Conservation (phyloP, 768 basidiomycete genomes). For the Roridomyces roridus region DNA sequence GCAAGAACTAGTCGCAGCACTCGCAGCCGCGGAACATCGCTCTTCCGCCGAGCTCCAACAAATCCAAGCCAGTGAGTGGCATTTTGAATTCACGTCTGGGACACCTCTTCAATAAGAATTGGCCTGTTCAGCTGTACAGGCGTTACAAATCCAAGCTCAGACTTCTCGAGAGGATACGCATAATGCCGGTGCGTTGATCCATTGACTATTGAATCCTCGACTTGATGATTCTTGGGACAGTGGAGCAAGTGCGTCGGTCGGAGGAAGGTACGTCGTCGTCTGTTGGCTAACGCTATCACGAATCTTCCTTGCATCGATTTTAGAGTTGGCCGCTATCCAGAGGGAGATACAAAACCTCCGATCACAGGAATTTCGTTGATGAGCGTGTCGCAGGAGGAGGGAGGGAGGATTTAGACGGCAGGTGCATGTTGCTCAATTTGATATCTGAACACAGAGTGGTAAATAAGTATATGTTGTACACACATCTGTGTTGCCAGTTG, state of each 20-base stretch:
- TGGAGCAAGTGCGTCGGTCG: constrained; percentile 1
- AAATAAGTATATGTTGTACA: too few species aligned
- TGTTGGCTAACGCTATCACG: too few species aligned
- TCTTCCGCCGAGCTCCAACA: constrained; percentile 17
- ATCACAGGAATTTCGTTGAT: neutral
- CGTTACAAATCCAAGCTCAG: constrained; percentile 10
- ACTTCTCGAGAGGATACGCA: constrained; percentile 4
- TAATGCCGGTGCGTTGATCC: constrained; percentile 1
- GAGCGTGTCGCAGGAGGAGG: too few species aligned
- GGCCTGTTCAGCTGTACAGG: neutral
- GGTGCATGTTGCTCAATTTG: too few species aligned
- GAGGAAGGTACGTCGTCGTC: too few species aligned
- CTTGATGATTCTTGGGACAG: neutral
- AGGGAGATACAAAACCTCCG: constrained; percentile 1
- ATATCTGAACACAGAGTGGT: too few species aligned
- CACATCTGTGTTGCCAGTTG: too few species aligned
- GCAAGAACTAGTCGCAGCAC: constrained; percentile 14
- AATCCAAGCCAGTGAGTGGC: constrained; percentile 4
- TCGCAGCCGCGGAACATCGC: constrained; percentile 12
- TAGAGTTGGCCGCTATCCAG: constrained; percentile 5
- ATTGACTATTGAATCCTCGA: too few species aligned
- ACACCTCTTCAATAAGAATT: neutral
- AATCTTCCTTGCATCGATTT: neutral
- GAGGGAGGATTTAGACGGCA: too few species aligned
- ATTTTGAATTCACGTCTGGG: too few species aligned